Evolutionary conservation across 2,329 filamentous ascomycete genomes (phyloP), one percentile per base, ranked within the genome.

Genomic region (Shiraia sp.): DNA sequence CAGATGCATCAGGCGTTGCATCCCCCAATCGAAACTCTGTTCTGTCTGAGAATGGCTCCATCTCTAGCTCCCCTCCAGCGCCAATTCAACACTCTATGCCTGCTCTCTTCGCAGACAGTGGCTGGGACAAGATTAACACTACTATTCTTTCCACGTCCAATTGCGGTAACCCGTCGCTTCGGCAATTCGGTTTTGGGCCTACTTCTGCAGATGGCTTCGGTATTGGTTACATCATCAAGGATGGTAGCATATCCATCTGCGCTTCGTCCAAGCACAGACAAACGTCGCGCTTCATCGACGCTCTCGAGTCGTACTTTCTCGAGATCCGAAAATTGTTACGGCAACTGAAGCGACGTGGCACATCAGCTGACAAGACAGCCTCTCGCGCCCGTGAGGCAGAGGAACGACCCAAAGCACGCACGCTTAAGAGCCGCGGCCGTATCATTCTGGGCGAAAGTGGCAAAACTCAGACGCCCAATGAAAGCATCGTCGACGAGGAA

Each of bases 221-320:
- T 22, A 96, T 99, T 41, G 93, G 93, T 2, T 99, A 99, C 74
- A 97, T 99, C 61, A 96, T 99, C 79, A 99, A 99, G 72, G 90
- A 95, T 55, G 88, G 93, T 37, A 81, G 83, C 34, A 88, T 97
- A 47, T 90, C 86, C 32, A 92, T 99, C 48, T 97, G 93, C 69
- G 90, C 91, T 1, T 88, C 86, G 10, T 93, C 87, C 61, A 96
- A 96, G 72, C 93, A 99, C 68, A 78, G 93, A 28, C 93, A 99
- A 73, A 99, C 93, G 0, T 84, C 84, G 55, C 85, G 93, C 5
- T 95, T 93, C 63, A 83, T 97, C 47, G 90, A 95, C 60, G 88
- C 90, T 0, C 75, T 97, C 2, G 93, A 97, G 69, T 86, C 82
- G 48, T 99, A 97, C 68, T 80, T 97, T 35, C 76, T 95, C 10